These are phyloP conservation scores for Phytophthora fragariae DNA, from an alignment of 352 stramenopile species.

Conservation along the genomic window DNA sequence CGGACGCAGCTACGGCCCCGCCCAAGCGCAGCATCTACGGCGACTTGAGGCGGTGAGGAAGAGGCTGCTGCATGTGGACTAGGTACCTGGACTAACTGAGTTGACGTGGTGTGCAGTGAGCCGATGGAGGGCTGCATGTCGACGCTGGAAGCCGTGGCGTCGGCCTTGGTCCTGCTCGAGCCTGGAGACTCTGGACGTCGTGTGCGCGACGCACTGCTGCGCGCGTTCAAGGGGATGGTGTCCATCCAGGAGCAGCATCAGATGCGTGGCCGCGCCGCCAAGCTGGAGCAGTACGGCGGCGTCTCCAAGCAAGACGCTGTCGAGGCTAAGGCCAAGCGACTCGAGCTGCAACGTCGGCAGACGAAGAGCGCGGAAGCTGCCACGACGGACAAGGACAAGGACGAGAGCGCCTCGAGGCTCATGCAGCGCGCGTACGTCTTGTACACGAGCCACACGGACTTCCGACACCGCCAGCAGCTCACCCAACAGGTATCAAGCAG, in stretches of 20 bases:
- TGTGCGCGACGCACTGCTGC: slow-evolving; percentile 44
- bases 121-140: slow-evolving; percentile 80
- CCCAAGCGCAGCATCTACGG: slow-evolving; percentile 64
- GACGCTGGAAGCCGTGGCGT: slow-evolving; percentile 74
- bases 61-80: not conserved
- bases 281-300: slow-evolving; percentile 47
- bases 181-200: slow-evolving; percentile 14
- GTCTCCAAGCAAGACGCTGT: slow-evolving; percentile 51
- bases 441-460: slow-evolving; percentile 61
- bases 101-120: slow-evolving; percentile 47
- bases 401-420: slow-evolving; percentile 4
- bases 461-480: slow-evolving; percentile 64
- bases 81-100: not conserved
- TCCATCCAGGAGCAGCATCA: slow-evolving; percentile 59
- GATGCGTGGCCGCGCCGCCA: slow-evolving; percentile 31
- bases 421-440: slow-evolving; percentile 63
- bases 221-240: slow-evolving; percentile 68
- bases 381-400: slow-evolving; percentile 1
- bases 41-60: slow-evolving; percentile 53
- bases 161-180: slow-evolving; percentile 57
- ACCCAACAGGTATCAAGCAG: slow-evolving; percentile 48
- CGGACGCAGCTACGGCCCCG: not conserved
- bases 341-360: slow-evolving; percentile 12
- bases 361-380: not conserved
- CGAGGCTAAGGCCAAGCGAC: slow-evolving; percentile 26